Percentiles rank a stretch among this genome's conserved stretches.
Evolutionary conservation across 257 asterid genomes (phyloP).

Genomic region (Solanum arcanum): DNA sequence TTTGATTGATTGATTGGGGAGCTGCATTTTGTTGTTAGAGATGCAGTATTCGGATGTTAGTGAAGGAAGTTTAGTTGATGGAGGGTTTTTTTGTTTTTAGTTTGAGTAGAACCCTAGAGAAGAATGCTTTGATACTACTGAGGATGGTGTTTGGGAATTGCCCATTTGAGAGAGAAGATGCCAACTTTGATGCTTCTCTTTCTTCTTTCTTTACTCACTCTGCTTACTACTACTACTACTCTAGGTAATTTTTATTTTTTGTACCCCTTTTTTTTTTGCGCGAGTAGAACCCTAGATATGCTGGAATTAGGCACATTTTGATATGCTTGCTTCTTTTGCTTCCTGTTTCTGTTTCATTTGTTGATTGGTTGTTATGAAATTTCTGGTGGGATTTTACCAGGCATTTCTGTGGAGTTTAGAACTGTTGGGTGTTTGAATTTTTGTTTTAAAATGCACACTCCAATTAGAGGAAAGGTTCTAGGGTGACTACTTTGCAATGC

Average conservation of each 20-base stretch:
- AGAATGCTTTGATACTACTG: slow-evolving; percentile 29
- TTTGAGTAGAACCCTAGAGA: slow-evolving; percentile 30
- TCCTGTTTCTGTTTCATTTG: neutral
- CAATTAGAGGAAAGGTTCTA: neutral
- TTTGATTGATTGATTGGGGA: neutral
- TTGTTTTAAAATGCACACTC: neutral
- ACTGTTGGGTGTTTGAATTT: neutral
- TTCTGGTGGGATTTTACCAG: neutral
- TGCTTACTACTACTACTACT: slow-evolving; percentile 34
- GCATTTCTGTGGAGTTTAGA: neutral
- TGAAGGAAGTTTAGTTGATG: slow-evolving; percentile 36
- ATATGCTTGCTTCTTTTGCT: neutral
- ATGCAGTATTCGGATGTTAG: slow-evolving; percentile 24
- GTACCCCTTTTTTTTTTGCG: neutral
- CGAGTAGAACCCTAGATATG: neutral
- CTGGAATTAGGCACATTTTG: neutral
- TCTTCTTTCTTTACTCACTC: slow-evolving; percentile 50
- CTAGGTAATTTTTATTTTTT: slow-evolving; percentile 25
- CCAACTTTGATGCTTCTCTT: slow-evolving; percentile 19
- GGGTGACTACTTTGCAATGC: neutral
- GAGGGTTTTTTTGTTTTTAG: slow-evolving; percentile 10
- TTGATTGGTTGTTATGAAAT: neutral
- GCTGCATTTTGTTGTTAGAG: slow-evolving; percentile 44
- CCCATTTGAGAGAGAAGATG: slow-evolving; percentile 54
- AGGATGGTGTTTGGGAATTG: slow-evolving; percentile 40